Conservation (phyloP, 2,329 filamentous ascomycete species). For the Lachnellula arida region DNA sequence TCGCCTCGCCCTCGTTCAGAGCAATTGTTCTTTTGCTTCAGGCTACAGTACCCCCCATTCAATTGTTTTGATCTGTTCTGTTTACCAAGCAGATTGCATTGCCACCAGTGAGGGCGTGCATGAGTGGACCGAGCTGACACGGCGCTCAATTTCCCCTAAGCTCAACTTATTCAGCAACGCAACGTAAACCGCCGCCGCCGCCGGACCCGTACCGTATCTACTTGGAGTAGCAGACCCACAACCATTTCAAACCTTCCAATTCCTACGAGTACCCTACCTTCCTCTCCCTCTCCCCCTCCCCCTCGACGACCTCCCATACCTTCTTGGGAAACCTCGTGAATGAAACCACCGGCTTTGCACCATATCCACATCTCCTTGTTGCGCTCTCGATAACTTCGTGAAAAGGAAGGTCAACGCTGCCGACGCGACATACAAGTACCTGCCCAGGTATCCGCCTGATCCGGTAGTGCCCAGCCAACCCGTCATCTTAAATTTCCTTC, state of each 20-base stretch:
- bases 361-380: background rate
- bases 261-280: background rate
- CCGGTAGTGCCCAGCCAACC: constrained; percentile 8
- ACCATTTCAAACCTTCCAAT: background rate
- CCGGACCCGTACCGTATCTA: background rate
- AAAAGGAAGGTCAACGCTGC: background rate
- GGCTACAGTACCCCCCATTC: background rate
- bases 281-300: background rate
- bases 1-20: background rate
- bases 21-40: background rate
- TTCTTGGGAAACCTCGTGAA: background rate
- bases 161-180: background rate
- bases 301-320: background rate
- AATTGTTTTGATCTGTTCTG: background rate
- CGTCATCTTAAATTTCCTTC: constrained; percentile 1
- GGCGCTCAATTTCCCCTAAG: background rate
- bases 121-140: background rate
- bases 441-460: constrained; percentile 10
- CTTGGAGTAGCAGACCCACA: background rate
- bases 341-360: background rate
- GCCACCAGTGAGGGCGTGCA: background rate
- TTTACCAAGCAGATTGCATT: background rate
- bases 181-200: background rate
- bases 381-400: background rate
- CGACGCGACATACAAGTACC: constrained; percentile 3